Evolutionary conservation across 495 filamentous ascomycete genomes (phyloP).

Genomic region (Oleoguttula mirabilis): DNA sequence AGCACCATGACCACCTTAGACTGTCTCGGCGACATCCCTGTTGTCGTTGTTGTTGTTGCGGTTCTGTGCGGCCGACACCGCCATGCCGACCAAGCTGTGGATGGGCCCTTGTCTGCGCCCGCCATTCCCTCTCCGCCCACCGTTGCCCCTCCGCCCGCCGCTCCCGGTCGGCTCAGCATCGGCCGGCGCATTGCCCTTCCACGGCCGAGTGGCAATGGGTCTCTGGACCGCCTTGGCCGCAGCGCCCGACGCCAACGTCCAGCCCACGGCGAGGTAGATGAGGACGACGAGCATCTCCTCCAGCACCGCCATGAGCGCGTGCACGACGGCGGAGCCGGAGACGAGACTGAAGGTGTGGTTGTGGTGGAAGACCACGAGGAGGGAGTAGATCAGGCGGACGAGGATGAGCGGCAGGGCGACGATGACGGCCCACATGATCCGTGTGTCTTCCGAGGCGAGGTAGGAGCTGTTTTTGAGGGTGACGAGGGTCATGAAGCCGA

Average conservation of each 20-base stretch:
- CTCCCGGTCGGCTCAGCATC: too few species aligned
- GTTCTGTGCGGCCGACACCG: too few species aligned
- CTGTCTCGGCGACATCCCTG: too few species aligned
- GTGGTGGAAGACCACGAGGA: constrained; percentile 2
- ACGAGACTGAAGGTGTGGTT: constrained; percentile 1
- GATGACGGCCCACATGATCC: neutral
- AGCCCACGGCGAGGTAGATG: constrained; percentile 1
- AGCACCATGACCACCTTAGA: too few species aligned
- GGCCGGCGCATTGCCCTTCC: constrained; percentile 1
- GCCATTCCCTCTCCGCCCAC: too few species aligned
- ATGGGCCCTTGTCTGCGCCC: too few species aligned
- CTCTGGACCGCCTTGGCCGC: neutral
- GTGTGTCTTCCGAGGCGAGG: neutral
- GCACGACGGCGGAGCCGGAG: neutral
- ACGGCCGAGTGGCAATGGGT: neutral
- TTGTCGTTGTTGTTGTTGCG: too few species aligned
- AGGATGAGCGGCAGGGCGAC: constrained; percentile 2
- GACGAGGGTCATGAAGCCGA: neutral
- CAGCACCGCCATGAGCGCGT: constrained; percentile 1
- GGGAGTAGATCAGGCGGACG: constrained; percentile 2
- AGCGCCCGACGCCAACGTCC: neutral
- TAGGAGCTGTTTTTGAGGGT: neutral
- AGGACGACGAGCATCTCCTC: constrained; percentile 2
- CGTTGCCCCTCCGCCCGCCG: too few species aligned
- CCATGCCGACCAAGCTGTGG: too few species aligned